Evolutionary conservation across 371 early-diverging fungal species (phyloP), one percentile per base, ranked within the genome.

Genomic region (Batrachochytrium dendrobatidis): DNA sequence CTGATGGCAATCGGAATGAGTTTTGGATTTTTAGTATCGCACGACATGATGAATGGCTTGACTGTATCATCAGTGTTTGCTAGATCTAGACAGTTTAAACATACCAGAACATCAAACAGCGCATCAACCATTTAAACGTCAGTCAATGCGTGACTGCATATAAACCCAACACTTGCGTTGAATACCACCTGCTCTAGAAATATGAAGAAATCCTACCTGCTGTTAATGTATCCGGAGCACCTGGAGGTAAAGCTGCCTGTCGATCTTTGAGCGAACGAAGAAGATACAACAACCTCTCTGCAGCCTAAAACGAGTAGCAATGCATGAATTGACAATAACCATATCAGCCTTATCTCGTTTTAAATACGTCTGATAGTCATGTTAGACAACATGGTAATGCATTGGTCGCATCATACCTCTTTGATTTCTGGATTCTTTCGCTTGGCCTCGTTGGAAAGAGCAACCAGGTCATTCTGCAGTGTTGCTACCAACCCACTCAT

Each of bases 381-480:
- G 30, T 28, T 53, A 22, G 45, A n/a, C n/a, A 64, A 56, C 52
- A 35, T 28, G 24, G 35, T 28, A 59, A 28, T 25, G 59, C 60
- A 6, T n/a, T 53, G 17, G 30, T 39, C 39, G 46, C 46, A 5
- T 22, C 44, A 34, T 71, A 92, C 95, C 77, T 97, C 96, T 77
- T 95, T 95, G 31, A 97, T 88, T 60, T 93, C 92, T 22, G 95
- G 94, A 71, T 94, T 74, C 65, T 94, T 94, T 64, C 88, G 79
- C 56, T 86, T 77, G 3, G 94, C 88, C 70, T 95, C 98, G 55
- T 81, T 87, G 15, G 94, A 89, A 31, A 97, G 80, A n/a, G 79
- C 68, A 52, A 87, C 76, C 46, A 97, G 83, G 69, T 97, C 98
- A 25, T 84, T 81, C 56, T 86, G 85, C 31, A 97, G 79, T 58